These are phyloP conservation scores for Coffea humblotiana DNA, from an alignment of 305 asterid species.

Conservation along the genomic window DNA sequence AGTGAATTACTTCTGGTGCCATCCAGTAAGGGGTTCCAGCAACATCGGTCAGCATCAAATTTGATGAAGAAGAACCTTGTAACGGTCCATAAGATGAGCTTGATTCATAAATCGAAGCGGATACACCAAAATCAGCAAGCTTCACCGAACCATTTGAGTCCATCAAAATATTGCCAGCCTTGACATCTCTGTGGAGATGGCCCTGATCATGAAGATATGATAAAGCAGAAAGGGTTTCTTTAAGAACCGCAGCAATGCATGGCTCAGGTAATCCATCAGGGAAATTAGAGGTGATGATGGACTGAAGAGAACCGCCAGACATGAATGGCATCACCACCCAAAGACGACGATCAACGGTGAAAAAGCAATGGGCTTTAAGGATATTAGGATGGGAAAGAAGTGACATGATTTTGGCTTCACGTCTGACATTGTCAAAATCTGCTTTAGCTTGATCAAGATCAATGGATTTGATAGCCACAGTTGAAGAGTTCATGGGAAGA, in stretches of 20 bases:
- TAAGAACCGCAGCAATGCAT: slow-evolving; percentile 66
- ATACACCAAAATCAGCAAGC: slow-evolving; percentile 82
- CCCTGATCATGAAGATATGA: slow-evolving; percentile 83
- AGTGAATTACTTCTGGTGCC: slow-evolving; percentile 86
- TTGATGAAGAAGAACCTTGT: slow-evolving; percentile 37
- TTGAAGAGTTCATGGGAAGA: slow-evolving; percentile 44
- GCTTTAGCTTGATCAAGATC: slow-evolving; percentile 61
- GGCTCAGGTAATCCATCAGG: slow-evolving; percentile 75
- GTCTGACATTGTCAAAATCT: slow-evolving; percentile 56
- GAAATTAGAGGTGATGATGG: slow-evolving; percentile 61
- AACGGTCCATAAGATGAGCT: slow-evolving; percentile 23
- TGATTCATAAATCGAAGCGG: slow-evolving; percentile 69
- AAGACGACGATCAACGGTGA: slow-evolving; percentile 59
- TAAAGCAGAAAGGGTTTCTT: slow-evolving; percentile 53
- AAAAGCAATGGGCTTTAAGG: slow-evolving; percentile 74
- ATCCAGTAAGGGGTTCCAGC: slow-evolving; percentile 85
- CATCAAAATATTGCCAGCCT: slow-evolving; percentile 71
- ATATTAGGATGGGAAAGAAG: slow-evolving; percentile 78
- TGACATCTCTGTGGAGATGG: slow-evolving; percentile 78
- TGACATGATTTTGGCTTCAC: slow-evolving; percentile 66
- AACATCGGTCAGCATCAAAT: slow-evolving; percentile 53
- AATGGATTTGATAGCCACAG: slow-evolving; percentile 71
- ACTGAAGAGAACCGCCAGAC: slow-evolving; percentile 79
- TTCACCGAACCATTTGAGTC: slow-evolving; percentile 68
- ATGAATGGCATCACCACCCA: slow-evolving; percentile 97